Base-by-base conservation (phyloP, 2,329 filamentous ascomycete genomes). In the Venturia effusa region DNA sequence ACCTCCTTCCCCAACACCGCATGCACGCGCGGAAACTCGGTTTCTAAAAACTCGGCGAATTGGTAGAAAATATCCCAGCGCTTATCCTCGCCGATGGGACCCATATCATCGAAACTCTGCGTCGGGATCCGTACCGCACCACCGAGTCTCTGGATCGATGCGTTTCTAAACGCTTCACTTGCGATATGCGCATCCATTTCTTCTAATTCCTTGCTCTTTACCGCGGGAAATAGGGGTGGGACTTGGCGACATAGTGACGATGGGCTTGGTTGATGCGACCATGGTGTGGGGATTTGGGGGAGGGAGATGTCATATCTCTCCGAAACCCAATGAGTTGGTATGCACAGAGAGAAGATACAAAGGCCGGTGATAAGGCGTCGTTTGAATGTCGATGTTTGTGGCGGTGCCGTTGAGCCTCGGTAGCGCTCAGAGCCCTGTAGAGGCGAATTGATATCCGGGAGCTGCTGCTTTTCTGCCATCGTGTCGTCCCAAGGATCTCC, bases 21-120 rank as follows among this genome's bases (percentile, higher is more conserved):
- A 43, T 61, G 68, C 69, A 82, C 74, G 2, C 77, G 69, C 0
- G 84, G 84, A 66, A 83, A 87, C 0, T 79, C 77, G 64, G 74
- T 68, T 64, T 78, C 68, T 39, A 87, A 72, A 40, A 80, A 80
- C 8, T 70, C 69, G 6, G 82, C 80, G 62, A 88, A 79, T 2
- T 80, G 74, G 55, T 78, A 78, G 67, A 89, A 82, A 11, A 82
- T 77, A 1, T 83, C 78, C 80, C 86, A 89, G 61, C 83, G 77
- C 54, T 78, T 72, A 68, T 88, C 86, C 51, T 78, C 74, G 37
- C 80, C 82, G 19, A 86, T 73, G 0, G 74, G 72, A 4, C 81
- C 81, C 66, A 85, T 74, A 66, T 84, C 79, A 67, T 85, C 82
- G 63, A 79, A 84, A 0, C 80, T 80, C 59, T 83, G 74, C 1